Evolutionary conservation across 2,329 filamentous ascomycete species (phyloP).

Genomic region (Botryosphaeria dothidea): DNA sequence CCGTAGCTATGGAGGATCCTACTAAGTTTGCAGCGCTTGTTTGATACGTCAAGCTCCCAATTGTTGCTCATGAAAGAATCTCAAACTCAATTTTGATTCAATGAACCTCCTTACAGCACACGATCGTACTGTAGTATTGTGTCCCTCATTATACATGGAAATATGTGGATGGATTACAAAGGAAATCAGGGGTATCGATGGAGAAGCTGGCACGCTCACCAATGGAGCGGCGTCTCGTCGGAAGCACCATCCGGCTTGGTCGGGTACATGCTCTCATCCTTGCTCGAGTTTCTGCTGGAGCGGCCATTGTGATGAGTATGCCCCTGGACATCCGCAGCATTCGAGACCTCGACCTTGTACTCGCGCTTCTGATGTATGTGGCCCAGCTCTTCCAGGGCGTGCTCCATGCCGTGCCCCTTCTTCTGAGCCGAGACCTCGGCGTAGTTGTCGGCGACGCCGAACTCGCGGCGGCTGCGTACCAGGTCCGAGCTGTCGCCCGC

Average conservation of each 20-base stretch:
- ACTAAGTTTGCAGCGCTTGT: too few relatives aligned
- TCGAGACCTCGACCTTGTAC: background rate
- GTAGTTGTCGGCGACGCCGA: background rate
- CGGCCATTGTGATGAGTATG: background rate
- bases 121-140: too few relatives aligned
- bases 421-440: background rate
- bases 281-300: background rate
- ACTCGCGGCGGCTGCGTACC: background rate
- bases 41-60: too few relatives aligned
- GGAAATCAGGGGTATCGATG: background rate
- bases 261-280: background rate
- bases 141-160: too few relatives aligned
- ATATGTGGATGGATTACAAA: too few relatives aligned
- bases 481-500: background rate
- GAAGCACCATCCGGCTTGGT: background rate
- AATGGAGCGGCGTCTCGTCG: slow-evolving; percentile 1
- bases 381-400: background rate
- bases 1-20: too few relatives aligned
- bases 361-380: background rate
- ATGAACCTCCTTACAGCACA: too few relatives aligned
- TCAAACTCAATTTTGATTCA: too few relatives aligned
- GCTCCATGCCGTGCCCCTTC: background rate
- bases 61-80: too few relatives aligned
- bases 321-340: background rate
- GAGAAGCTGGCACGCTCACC: background rate